These are phyloP conservation scores for Pythium apleroticum DNA, from an alignment of 352 stramenopile species.

Conservation along the genomic window DNA sequence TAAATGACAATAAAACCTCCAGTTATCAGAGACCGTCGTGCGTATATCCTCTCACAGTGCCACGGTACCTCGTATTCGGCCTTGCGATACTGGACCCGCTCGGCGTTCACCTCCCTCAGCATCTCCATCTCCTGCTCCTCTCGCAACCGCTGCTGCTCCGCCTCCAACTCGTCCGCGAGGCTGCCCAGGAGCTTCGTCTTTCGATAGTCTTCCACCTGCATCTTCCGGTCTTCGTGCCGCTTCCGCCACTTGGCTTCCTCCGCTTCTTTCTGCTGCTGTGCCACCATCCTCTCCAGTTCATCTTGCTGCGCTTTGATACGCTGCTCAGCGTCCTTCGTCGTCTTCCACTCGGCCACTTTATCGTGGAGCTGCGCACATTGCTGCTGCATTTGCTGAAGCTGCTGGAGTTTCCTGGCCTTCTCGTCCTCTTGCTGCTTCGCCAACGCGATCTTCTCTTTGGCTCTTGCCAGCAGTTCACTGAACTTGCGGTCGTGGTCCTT, in stretches of 20 bases:
- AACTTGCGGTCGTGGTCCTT: constrained; percentile 44
- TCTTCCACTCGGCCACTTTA: constrained; percentile 50
- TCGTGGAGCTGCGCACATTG: constrained; percentile 43
- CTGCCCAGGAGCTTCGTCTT: constrained; percentile 40
- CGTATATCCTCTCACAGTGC: not conserved
- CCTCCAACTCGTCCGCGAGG: constrained; percentile 44
- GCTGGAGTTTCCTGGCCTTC: constrained; percentile 27
- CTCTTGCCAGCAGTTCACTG: constrained; percentile 29
- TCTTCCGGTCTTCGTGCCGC: constrained; percentile 48
- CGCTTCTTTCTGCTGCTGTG: constrained; percentile 38
- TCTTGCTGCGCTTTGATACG: constrained; percentile 57
- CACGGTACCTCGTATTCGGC: constrained; percentile 50
- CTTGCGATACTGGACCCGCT: constrained; percentile 63
- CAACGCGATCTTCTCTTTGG: constrained; percentile 32
- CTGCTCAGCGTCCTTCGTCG: constrained; percentile 51
- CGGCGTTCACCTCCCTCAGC: constrained; percentile 51
- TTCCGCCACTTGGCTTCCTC: constrained; percentile 43
- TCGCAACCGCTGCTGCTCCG: constrained; percentile 34
- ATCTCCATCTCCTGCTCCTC: constrained; percentile 36
- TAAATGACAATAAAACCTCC: not conserved
- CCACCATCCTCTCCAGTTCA: constrained; percentile 47
- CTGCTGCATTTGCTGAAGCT: constrained; percentile 39
- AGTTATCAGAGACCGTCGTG: not conserved
- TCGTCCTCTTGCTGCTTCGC: constrained; percentile 33
- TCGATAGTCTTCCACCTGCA: constrained; percentile 51